phyloP scores from a whole-genome alignment of 1,284 basidiomycete genomes.

The Pholiota adiposa region DNA sequence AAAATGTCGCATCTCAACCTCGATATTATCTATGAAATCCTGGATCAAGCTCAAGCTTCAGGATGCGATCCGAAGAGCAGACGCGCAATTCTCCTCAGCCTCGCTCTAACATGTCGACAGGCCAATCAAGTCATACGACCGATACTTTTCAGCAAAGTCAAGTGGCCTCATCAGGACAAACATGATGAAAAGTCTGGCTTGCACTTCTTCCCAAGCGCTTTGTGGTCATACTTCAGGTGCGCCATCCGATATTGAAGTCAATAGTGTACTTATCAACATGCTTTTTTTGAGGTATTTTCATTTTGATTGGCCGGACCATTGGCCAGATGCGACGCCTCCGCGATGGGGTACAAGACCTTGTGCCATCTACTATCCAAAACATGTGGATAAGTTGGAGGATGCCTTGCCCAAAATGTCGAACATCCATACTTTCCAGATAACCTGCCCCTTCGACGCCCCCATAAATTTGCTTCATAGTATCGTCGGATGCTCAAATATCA shows the following conservation, averaged over 20 bases:
- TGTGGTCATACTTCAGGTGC: slow-evolving; percentile 41
- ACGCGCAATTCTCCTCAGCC: slow-evolving; percentile 14
- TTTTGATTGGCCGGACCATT: slow-evolving; percentile 44
- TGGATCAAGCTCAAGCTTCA: slow-evolving; percentile 18
- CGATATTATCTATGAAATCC: slow-evolving; percentile 21
- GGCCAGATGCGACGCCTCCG: slow-evolving; percentile 41
- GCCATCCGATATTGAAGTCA: slow-evolving; percentile 14
- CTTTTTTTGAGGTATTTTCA: slow-evolving; percentile 31
- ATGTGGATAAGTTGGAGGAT: slow-evolving; percentile 37
- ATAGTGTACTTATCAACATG: neutral
- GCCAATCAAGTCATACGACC: slow-evolving; percentile 33
- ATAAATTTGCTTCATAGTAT: slow-evolving; percentile 38
- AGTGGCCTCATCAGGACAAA: slow-evolving; percentile 41
- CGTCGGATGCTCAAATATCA: slow-evolving; percentile 34
- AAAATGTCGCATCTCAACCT: slow-evolving; percentile 3
- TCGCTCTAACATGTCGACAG: slow-evolving; percentile 13
- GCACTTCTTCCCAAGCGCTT: slow-evolving; percentile 37
- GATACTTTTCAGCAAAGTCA: slow-evolving; percentile 37
- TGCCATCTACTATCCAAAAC: slow-evolving; percentile 38
- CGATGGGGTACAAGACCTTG: slow-evolving; percentile 39
- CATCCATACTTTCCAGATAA: slow-evolving; percentile 37
- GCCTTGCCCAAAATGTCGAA: slow-evolving; percentile 37
- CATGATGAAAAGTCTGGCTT: slow-evolving; percentile 35
- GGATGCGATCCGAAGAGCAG: slow-evolving; percentile 8
- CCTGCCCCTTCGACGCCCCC: slow-evolving; percentile 41